Conservation (phyloP, 345 rosid species). For the Litchi chinensis region DNA sequence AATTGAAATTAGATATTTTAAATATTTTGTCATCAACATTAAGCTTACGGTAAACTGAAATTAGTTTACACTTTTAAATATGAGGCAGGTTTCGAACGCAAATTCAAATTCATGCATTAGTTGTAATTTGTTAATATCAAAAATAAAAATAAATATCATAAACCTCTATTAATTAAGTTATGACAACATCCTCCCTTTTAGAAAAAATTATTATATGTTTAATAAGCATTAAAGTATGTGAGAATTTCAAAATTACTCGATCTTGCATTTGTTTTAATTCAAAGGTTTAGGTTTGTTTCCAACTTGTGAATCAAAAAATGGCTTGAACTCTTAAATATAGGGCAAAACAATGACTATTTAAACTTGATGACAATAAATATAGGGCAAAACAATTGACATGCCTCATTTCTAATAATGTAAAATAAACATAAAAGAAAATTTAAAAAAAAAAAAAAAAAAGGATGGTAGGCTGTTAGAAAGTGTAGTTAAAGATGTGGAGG, state of each 20-base stretch:
- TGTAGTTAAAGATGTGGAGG: slow-evolving; percentile 29
- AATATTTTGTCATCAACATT: too few relatives aligned
- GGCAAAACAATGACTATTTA: neutral
- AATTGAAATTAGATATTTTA: too few relatives aligned
- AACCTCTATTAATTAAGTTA: too few relatives aligned
- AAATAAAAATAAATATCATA: too few relatives aligned
- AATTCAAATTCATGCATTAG: neutral
- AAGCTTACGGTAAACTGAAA: too few relatives aligned
- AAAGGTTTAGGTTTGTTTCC: neutral
- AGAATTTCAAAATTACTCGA: neutral
- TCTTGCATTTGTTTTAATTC: neutral
- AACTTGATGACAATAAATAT: neutral
- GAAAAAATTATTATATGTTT: too few relatives aligned
- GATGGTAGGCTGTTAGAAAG: slow-evolving; percentile 12
- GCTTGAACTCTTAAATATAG: neutral
- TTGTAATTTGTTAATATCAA: too few relatives aligned
- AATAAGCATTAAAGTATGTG: too few relatives aligned
- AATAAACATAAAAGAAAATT: neutral
- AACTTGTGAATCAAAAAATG: slow-evolving; percentile 9
- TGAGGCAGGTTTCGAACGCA: neutral
- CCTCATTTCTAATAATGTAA: neutral
- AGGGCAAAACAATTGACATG: neutral
- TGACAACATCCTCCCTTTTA: too few relatives aligned
- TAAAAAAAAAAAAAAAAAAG: neutral
- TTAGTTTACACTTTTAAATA: too few relatives aligned